Base-by-base conservation (phyloP, 116 monocot species). In the Papilionanthe hybrid region DNA sequence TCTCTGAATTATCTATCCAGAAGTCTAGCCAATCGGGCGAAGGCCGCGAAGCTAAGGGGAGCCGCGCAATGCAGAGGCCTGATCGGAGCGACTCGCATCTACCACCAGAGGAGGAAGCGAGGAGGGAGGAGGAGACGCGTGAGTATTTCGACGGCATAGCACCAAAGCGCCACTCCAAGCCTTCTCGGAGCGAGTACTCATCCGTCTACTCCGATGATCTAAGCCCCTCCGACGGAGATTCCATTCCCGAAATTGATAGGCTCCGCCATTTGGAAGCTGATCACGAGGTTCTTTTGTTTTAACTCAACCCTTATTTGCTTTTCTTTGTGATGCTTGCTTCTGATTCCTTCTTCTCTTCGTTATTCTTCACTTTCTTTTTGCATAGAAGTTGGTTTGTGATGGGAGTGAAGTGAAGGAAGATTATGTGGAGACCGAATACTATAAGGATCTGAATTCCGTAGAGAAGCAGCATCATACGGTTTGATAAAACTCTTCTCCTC, bases 401-500 rank as follows among this genome's bases (percentile, higher is more conserved):
- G 92, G 87, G 41, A 83, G 75, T 45, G 87, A 94, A 28, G 66
- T 80, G 22, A 75, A 9, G 23, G 94, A 91, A 48, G 97, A 97
- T 79, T 97, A 81, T 56, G 88, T 89, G 77, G 97, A 92, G 85
- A 97, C 97, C 41, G 89, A 93, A 79, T 97, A 97, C 27, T 97
- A 97, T 81, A 87, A 89, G 60, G 96, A 86, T 81, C 92, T 97
- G 77, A 84, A 85, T 57, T 74, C 84, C 80, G 75, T 94, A 65
- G 92, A 88, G 84, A 94, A 87, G 85, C 91, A 89, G 72, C 97
- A 94, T 81, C 94, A 97, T 82, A 96, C 92, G 78, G 92, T 93
- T 41, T 41, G 15, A 71, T 17, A 3, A 71, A 41, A 71, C 1
- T 41, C 17, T 53, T 53, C 53, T 17, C 0, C 15, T 53, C 53